These are phyloP conservation scores for Schizochytrium sp. DNA, from an alignment of 108 stramenopile genomes.

Conservation along the genomic window DNA sequence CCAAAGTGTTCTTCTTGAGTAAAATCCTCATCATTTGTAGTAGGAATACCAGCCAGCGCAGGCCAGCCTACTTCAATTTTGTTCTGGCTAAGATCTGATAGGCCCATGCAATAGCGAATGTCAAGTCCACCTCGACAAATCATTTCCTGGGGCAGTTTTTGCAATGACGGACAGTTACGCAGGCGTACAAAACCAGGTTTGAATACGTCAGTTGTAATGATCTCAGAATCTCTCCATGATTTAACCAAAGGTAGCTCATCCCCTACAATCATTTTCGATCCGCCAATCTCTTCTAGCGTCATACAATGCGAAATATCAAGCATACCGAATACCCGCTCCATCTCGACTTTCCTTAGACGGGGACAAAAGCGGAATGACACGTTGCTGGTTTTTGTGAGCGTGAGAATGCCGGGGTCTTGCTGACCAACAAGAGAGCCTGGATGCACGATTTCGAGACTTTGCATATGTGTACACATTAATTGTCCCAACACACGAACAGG, in stretches of 20 bases:
- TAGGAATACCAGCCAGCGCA: neutral
- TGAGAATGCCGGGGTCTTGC: neutral
- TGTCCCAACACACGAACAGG: neutral
- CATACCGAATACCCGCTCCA: constrained; percentile 15
- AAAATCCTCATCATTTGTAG: neutral
- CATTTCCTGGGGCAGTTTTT: neutral
- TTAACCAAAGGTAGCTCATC: neutral
- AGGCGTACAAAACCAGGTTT: neutral
- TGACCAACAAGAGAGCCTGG: neutral
- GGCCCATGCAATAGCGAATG: constrained; percentile 13
- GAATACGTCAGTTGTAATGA: neutral
- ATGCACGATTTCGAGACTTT: neutral
- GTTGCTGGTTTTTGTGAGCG: neutral
- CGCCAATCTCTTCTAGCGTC: neutral
- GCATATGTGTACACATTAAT: neutral
- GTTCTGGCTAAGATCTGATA: neutral
- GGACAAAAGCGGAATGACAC: constrained; percentile 7
- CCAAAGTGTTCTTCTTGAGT: neutral
- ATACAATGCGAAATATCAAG: constrained; percentile 28
- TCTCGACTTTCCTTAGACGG: neutral
- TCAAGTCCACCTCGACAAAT: neutral
- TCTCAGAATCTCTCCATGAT: neutral
- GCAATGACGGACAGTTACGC: constrained; percentile 18
- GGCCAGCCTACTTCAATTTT: constrained; percentile 1
- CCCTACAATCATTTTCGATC: neutral